phyloP scores from a whole-genome alignment of 139 green algal species.

The Edaphochlamys debaryana region DNA sequence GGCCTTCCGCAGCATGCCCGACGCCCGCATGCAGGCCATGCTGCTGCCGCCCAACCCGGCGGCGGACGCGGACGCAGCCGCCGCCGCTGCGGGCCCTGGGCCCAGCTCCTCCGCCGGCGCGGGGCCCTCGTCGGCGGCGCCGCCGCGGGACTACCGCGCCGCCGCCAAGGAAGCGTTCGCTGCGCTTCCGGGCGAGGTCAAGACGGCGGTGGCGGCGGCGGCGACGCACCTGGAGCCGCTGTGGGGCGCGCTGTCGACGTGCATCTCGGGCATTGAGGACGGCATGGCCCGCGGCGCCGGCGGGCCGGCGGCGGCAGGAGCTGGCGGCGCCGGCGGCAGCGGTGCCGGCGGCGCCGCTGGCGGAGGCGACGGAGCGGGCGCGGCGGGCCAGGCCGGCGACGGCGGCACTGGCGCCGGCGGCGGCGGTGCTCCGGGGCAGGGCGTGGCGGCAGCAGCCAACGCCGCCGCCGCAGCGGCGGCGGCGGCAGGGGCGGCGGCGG shows the following conservation, averaged over 20 bases:
- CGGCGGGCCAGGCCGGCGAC: not conserved
- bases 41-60: constrained; percentile 18
- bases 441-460: not conserved
- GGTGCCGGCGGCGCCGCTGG: not conserved
- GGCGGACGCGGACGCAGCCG: not conserved
- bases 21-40: constrained; percentile 19
- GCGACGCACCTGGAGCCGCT: constrained; percentile 54
- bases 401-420: not conserved
- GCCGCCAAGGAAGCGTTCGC: constrained; percentile 11
- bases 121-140: not conserved
- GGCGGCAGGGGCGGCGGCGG: constrained; percentile 22
- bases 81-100: not conserved
- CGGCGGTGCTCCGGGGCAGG: not conserved
- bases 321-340: too few species aligned
- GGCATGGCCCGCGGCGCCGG: not conserved
- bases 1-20: constrained; percentile 51
- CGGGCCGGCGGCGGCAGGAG: not conserved
- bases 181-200: not conserved
- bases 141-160: not conserved
- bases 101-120: not conserved
- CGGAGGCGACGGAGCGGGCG: not conserved
- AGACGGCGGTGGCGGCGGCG: not conserved
- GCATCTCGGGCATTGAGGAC: constrained; percentile 62
- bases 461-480: constrained; percentile 22
- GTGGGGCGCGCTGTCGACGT: constrained; percentile 63